Base-by-base conservation (phyloP, 2,329 filamentous ascomycete species). In the Aureobasidium sp. region DNA sequence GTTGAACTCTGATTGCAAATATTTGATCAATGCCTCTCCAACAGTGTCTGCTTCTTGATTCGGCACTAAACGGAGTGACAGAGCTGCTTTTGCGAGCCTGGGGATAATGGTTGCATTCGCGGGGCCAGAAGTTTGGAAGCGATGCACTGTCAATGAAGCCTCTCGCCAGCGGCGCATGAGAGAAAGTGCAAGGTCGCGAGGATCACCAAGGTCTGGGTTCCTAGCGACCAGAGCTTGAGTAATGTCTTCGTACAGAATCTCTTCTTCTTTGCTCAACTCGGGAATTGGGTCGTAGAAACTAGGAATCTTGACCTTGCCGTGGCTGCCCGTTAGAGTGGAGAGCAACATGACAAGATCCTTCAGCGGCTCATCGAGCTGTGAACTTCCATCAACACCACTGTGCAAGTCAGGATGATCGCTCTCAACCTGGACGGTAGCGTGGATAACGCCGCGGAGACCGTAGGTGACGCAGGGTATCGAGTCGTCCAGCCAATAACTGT, bases 401-500 rank as follows among this genome's bases (percentile, higher is more conserved):
- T 99, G 94, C 1, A 96, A 82, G 74, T 99, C 94, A 0, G 92
- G 92, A 65, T 90, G 86, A 57, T 86, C 85, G 63, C 92, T 95
- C 66, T 95, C 88, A 29, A 99, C 86, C 65, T 92, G 88, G 6
- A 97, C 83, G 0, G 91, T 96, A 5, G 92, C 93, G 72, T 97
- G 93, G 26, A 99, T 87, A 29, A 99, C 93, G 27, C 94, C 94
- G 53, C 94, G 86, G 7, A 97, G 82, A 1, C 94, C 94, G 65
- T 99, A 99, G 0, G 94, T 99, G 63, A 99, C 78, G 72, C 94
- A 99, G 0, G 94, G 94, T 2, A 95, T 92, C 67, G 95, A 88
- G 71, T 99, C 93, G 71, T 97, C 92, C 1, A 99, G 82, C 94
- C 94, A 99, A 78, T 99, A 99, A 75, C 92, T 97, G 78, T 99